A percentile compares a stretch with the other conserved stretches of the same genome.
phyloP scores from a whole-genome alignment of 257 asterid genomes.

The Scutellaria baicalensis region DNA sequence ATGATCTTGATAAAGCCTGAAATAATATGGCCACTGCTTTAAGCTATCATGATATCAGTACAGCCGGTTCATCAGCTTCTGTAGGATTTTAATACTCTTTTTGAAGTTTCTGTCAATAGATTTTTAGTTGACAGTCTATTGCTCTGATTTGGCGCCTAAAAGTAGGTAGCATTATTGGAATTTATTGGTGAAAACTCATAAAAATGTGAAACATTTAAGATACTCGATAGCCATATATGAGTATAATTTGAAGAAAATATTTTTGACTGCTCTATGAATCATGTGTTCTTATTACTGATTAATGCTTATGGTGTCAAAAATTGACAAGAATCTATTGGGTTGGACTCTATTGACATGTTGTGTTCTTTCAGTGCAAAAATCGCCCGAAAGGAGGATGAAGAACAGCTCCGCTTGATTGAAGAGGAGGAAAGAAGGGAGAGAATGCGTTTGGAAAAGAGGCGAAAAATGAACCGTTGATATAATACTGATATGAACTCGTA shows the following conservation, averaged over 20 bases:
- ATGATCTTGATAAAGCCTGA: neutral
- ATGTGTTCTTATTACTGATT: neutral
- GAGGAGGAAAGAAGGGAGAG: constrained; percentile 71
- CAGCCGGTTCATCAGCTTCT: neutral
- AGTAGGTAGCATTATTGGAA: neutral
- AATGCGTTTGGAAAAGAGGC: constrained; percentile 60
- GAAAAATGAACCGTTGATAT: constrained; percentile 27
- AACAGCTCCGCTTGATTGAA: constrained; percentile 55
- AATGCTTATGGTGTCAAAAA: neutral
- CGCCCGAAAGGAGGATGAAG: constrained; percentile 70
- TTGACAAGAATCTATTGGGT: neutral
- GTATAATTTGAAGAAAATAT: neutral
- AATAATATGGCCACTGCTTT: too few relatives aligned
- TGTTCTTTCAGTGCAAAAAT: constrained; percentile 45
- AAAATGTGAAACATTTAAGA: neutral
- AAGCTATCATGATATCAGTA: neutral
- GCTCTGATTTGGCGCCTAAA: neutral
- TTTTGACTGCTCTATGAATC: neutral
- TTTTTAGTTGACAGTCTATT: neutral
- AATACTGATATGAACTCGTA: neutral
- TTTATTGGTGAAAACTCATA: neutral
- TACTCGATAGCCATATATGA: neutral
- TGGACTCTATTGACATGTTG: neutral
- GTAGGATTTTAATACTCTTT: neutral
- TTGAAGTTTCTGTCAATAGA: neutral